phyloP scores from a whole-genome alignment of 129 eudicot genomes.

The Chrysanthemum seticuspe region DNA sequence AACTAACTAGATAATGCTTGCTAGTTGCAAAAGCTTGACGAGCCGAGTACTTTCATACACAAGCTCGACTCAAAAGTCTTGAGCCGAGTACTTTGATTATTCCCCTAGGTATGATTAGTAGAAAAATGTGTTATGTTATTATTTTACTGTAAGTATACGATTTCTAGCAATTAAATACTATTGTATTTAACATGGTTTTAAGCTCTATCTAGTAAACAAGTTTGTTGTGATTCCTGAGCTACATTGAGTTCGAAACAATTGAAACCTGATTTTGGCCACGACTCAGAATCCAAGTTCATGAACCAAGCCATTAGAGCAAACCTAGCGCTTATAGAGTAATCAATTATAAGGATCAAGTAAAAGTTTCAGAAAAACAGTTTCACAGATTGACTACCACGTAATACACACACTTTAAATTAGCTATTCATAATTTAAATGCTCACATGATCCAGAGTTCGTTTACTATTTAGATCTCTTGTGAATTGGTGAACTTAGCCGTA shows the following conservation, averaged over 20 bases:
- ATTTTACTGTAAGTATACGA: too few species aligned
- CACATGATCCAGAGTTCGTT: not conserved
- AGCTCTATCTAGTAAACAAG: too few species aligned
- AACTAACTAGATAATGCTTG: too few species aligned
- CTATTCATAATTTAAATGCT: not conserved
- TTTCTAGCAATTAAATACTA: too few species aligned
- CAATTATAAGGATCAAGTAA: not conserved
- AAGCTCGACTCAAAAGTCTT: too few species aligned
- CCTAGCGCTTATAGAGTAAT: not conserved
- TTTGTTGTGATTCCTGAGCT: not conserved
- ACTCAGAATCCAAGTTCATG: not conserved
- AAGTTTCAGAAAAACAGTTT: not conserved
- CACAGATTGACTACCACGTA: not conserved
- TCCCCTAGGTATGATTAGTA: too few species aligned
- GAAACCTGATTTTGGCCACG: not conserved
- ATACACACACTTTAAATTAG: not conserved
- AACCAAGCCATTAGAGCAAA: not conserved
- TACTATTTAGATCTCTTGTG: not conserved
- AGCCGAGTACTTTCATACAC: too few species aligned
- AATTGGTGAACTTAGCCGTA: conserved; percentile 31
- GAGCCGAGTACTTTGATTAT: too few species aligned
- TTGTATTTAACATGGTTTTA: too few species aligned
- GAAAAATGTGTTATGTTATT: too few species aligned
- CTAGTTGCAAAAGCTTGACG: too few species aligned
- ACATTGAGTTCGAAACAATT: not conserved